Conservation (phyloP, 108 stramenopile genomes). For the Nitzschia putrida region DNA sequence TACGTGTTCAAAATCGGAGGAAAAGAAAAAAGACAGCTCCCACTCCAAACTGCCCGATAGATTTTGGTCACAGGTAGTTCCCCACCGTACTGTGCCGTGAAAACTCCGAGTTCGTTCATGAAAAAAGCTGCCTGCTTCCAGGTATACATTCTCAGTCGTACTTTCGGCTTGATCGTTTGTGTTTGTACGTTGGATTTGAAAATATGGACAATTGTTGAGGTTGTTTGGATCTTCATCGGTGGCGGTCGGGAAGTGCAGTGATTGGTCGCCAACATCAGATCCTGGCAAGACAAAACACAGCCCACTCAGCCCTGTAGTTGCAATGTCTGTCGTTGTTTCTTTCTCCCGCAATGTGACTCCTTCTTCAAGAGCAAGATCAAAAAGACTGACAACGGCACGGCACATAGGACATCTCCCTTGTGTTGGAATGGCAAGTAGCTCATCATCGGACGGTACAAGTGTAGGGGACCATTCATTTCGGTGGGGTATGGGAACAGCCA, state of each 20-base stretch:
- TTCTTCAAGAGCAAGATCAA: slow-evolving; percentile 15
- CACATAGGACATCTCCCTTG: slow-evolving; percentile 50
- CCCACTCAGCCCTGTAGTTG: slow-evolving; percentile 2
- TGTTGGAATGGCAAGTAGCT: slow-evolving; percentile 32
- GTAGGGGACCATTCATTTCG: background rate
- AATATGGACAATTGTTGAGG: background rate
- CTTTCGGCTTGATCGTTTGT: background rate
- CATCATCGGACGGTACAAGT: slow-evolving; percentile 7
- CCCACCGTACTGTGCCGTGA: slow-evolving; percentile 29
- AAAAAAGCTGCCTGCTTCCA: slow-evolving; percentile 39
- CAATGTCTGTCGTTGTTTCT: slow-evolving; percentile 1
- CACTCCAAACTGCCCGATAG: slow-evolving; percentile 15
- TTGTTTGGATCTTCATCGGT: background rate
- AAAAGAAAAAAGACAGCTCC: slow-evolving; percentile 41
- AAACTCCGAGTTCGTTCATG: slow-evolving; percentile 48
- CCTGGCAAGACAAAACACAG: background rate
- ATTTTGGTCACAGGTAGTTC: background rate
- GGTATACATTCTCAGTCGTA: background rate
- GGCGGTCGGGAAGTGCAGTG: slow-evolving; percentile 16
- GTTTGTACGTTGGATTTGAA: slow-evolving; percentile 1
- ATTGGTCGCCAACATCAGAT: background rate
- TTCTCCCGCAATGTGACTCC: background rate
- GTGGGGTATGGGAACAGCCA: slow-evolving; percentile 6
- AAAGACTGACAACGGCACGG: slow-evolving; percentile 26
- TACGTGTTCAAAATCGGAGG: slow-evolving; percentile 43